phyloP scores from a whole-genome alignment of 257 asterid species.

The Catharanthus roseus region DNA sequence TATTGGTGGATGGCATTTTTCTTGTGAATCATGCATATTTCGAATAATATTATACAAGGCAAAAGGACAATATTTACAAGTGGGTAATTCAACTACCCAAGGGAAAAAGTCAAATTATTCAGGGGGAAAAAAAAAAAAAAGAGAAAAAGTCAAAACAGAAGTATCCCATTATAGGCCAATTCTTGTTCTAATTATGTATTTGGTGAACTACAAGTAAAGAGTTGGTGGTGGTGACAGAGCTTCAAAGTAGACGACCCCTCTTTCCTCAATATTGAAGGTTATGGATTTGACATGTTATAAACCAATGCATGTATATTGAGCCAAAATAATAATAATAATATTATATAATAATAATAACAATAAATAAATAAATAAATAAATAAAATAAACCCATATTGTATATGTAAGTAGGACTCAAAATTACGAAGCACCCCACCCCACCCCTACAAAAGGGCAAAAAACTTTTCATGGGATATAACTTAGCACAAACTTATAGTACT shows the following conservation, averaged over 20 bases:
- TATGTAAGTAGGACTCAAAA: too few relatives aligned
- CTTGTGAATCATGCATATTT: background rate
- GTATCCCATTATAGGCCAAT: background rate
- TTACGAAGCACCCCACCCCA: too few relatives aligned
- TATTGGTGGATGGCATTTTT: too few relatives aligned
- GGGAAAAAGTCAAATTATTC: background rate
- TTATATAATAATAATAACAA: too few relatives aligned
- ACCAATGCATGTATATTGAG: constrained; percentile 11
- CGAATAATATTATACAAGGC: background rate
- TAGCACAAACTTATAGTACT: background rate
- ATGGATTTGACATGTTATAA: background rate
- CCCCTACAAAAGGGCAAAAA: constrained; percentile 29
- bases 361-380: too few relatives aligned
- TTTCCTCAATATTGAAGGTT: background rate
- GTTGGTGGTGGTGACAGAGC: background rate
- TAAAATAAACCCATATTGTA: too few relatives aligned
- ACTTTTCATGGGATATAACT: constrained; percentile 12
- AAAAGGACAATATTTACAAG: background rate
- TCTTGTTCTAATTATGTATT: background rate
- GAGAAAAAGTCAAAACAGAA: background rate
- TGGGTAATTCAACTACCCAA: constrained; percentile 3
- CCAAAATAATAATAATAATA: too few relatives aligned
- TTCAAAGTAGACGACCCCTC: background rate
- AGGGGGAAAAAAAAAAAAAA: too few relatives aligned
- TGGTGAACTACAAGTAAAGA: background rate